Conservation (phyloP, 2,329 filamentous ascomycete genomes). For the Tolypocladium paradoxum region DNA sequence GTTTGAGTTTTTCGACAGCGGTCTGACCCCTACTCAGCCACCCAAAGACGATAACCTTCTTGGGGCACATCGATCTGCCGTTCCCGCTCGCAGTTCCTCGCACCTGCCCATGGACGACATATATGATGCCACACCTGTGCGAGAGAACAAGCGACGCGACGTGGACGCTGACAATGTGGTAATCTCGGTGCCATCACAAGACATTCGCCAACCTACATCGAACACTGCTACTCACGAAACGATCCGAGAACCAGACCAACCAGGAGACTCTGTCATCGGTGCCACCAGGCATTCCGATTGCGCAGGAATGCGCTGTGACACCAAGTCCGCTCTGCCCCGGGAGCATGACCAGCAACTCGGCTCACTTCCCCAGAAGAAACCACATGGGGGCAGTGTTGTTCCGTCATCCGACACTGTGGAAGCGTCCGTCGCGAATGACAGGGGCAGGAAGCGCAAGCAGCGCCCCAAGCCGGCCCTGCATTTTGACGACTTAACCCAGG, state of each 20-base stretch:
- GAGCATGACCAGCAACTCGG: not conserved
- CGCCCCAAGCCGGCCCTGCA: slow-evolving; percentile 21
- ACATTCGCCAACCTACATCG: not conserved
- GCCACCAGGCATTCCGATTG: not conserved
- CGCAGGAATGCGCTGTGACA: not conserved
- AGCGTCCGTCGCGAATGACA: not conserved
- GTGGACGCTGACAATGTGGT: not conserved
- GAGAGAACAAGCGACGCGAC: not conserved
- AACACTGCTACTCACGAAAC: not conserved
- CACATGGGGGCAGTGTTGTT: not conserved
- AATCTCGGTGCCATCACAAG: not conserved
- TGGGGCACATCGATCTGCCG: not conserved
- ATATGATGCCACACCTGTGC: slow-evolving; percentile 13
- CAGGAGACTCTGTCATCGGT: not conserved
- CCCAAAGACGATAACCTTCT: slow-evolving; percentile 1
- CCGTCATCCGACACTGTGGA: not conserved
- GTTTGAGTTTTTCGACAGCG: slow-evolving; percentile 8
- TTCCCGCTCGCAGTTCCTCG: not conserved
- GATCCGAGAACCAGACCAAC: not conserved
- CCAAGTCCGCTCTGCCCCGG: not conserved
- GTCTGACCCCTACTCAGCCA: slow-evolving; percentile 3
- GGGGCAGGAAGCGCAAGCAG: slow-evolving; percentile 17
- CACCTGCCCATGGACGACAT: slow-evolving; percentile 17
- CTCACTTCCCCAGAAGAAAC: not conserved
- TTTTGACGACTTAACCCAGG: slow-evolving; percentile 20